Evolutionary conservation across 768 basidiomycete genomes (phyloP).

Genomic region (Russula griseocarnosa): DNA sequence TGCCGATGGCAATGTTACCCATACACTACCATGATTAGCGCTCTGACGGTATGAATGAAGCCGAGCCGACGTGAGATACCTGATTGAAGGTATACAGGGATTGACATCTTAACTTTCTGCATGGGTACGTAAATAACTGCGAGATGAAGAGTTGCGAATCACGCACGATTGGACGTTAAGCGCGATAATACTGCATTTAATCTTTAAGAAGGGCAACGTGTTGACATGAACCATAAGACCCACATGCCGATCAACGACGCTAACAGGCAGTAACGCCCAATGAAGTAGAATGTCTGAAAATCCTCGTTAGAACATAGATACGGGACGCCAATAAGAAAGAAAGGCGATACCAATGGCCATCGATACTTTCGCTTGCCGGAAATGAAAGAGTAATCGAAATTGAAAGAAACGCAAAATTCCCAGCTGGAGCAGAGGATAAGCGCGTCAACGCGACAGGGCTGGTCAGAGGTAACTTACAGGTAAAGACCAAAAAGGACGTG

Average conservation of each 20-base stretch:
- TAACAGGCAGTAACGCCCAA: slow-evolving; percentile 43
- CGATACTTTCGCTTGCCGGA: slow-evolving; percentile 42
- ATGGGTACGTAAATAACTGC: background rate
- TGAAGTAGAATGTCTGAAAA: slow-evolving; percentile 44
- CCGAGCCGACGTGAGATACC: slow-evolving; percentile 29
- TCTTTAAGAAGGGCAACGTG: background rate
- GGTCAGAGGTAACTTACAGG: slow-evolving; percentile 35
- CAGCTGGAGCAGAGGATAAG: slow-evolving; percentile 34
- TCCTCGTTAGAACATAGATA: background rate
- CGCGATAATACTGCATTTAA: slow-evolving; percentile 31
- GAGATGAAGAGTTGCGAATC: background rate
- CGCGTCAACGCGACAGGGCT: background rate
- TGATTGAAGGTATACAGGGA: slow-evolving; percentile 48
- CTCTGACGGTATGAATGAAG: background rate
- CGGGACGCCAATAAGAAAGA: background rate
- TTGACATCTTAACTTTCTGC: slow-evolving; percentile 43
- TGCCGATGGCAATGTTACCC: slow-evolving; percentile 42
- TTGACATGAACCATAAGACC: slow-evolving; percentile 24
- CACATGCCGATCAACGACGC: slow-evolving; percentile 48
- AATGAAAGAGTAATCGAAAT: slow-evolving; percentile 44
- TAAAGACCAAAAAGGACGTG: slow-evolving; percentile 46
- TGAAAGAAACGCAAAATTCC: slow-evolving; percentile 43
- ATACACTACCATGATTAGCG: slow-evolving; percentile 36
- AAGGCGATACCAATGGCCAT: slow-evolving; percentile 43
- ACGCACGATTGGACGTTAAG: slow-evolving; percentile 39